Evolutionary conservation across 345 rosid genomes (phyloP), one percentile per base, ranked within the genome.

Genomic region (Ceriops zippeliana): DNA sequence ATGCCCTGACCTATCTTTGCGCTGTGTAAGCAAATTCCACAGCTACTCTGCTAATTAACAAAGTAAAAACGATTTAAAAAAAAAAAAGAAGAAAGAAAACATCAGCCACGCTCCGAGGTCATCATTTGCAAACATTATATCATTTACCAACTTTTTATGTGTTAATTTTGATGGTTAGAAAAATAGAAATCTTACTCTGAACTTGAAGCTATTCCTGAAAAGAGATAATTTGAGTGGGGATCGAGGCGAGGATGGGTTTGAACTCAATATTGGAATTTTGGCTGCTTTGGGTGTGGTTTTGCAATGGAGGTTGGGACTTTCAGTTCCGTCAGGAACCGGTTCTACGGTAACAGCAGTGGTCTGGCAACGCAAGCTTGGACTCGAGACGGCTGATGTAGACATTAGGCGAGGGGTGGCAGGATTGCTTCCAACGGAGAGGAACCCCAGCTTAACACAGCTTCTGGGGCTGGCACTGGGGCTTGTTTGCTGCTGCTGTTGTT

Each of bases 391-490:
- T 7, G 73, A 56, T 20, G 64, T 76, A 72, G 83, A 67, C 28
- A 52, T 75, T 22, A 53, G 64, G 22, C 92, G 88, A 11, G 95
- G 92, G 7, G 95, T 87, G 9, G 86, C 76, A 2, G 92, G 86
- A 73, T 87, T 90, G 83, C 90, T 89, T 63, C 79, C 77, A 8
- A 82, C 77, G 24, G 86, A 75, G 52, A 85, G 82, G 74, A 90
- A 85, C n/a, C 81, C 78, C 34, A 86, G 76, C 88, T 80, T 90
- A 1, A 82, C 73, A 62, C 82, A 86, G 38, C 80, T 84, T 37
- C 92, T 78, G 30, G 90, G 89, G 30, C 80, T 81, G 1, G 77
- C 61, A 68, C 67, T 75, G 17, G 49, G 71, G 61, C 76, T 73
- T 21, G 32, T 6, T 61, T 80, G 84, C 15, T 42, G 49, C 47